Conservation (phyloP, 352 stramenopile species). For the Globisporangium viniferum region DNA sequence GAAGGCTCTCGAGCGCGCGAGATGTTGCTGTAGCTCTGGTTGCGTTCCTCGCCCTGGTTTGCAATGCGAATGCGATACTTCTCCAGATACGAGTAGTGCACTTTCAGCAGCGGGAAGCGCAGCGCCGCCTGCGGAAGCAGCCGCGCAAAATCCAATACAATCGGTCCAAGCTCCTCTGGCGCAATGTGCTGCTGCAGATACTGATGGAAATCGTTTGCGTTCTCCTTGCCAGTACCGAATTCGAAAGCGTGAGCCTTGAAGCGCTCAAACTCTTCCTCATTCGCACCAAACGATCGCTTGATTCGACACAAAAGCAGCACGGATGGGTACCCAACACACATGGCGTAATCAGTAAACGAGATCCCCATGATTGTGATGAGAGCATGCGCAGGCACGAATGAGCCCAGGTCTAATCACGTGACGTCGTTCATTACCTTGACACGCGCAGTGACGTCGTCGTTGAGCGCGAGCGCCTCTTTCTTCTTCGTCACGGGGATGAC, state of each 20-base stretch:
- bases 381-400: not conserved
- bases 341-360: not conserved
- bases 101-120: slow-evolving; percentile 65
- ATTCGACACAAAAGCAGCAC: not conserved
- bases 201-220: slow-evolving; percentile 57
- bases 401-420: not conserved
- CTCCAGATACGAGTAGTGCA: slow-evolving; percentile 57
- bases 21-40: slow-evolving; percentile 68
- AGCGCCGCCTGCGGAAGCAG: slow-evolving; percentile 58
- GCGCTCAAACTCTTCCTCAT: slow-evolving; percentile 65
- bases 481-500: slow-evolving; percentile 74
- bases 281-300: slow-evolving; percentile 32
- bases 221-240: slow-evolving; percentile 69
- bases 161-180: slow-evolving; percentile 48
- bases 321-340: not conserved
- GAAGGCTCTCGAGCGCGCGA: slow-evolving; percentile 28
- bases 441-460: slow-evolving; percentile 72
- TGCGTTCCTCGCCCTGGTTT: slow-evolving; percentile 33
- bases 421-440: slow-evolving; percentile 32
- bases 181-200: slow-evolving; percentile 63
- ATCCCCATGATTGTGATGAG: not conserved
- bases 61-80: slow-evolving; percentile 18
- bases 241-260: slow-evolving; percentile 79
- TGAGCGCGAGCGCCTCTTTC: slow-evolving; percentile 68
- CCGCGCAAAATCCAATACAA: slow-evolving; percentile 80